Evolutionary conservation across 2,329 filamentous ascomycete species (phyloP).

Genomic region (Sclerotiophoma versabilis): DNA sequence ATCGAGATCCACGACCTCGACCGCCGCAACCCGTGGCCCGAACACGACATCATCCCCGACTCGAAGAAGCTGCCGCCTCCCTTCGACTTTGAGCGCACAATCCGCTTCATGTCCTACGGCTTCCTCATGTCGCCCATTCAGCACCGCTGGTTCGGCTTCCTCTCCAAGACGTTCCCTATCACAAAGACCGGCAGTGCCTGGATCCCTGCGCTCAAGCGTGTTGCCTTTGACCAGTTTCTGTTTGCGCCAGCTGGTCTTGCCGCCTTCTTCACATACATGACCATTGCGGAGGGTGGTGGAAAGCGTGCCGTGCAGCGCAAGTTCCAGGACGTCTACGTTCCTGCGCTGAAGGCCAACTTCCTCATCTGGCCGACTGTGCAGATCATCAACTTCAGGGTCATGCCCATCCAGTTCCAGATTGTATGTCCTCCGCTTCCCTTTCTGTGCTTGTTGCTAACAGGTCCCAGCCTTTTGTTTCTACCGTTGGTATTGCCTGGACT

Average conservation of each 20-base stretch:
- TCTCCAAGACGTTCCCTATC: conserved; percentile 83
- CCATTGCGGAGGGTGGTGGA: conserved; percentile 89
- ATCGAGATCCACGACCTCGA: conserved; percentile 91
- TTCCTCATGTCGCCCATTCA: conserved; percentile 96
- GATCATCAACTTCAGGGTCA: conserved; percentile 92
- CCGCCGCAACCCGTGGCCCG: conserved; percentile 74
- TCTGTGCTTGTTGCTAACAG: conserved; percentile 13
- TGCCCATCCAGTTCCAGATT: conserved; percentile 96
- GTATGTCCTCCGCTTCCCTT: conserved; percentile 63
- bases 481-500: conserved; percentile 95
- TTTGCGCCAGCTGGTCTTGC: conserved; percentile 90
- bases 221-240: conserved; percentile 89
- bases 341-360: conserved; percentile 94
- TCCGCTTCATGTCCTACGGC: conserved; percentile 95
- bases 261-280: conserved; percentile 96
- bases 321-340: conserved; percentile 91
- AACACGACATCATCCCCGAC: conserved; percentile 71
- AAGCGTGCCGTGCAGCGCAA: conserved; percentile 80
- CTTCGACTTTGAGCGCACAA: conserved; percentile 94
- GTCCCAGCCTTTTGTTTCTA: conserved; percentile 88
- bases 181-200: conserved; percentile 74
- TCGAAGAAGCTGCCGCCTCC: conserved; percentile 71
- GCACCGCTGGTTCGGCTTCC: conserved; percentile 93
- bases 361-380: conserved; percentile 95
- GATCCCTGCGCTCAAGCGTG: conserved; percentile 82